Base-by-base conservation (phyloP, 352 stramenopile species). In the Phytophthora citrophthora region DNA sequence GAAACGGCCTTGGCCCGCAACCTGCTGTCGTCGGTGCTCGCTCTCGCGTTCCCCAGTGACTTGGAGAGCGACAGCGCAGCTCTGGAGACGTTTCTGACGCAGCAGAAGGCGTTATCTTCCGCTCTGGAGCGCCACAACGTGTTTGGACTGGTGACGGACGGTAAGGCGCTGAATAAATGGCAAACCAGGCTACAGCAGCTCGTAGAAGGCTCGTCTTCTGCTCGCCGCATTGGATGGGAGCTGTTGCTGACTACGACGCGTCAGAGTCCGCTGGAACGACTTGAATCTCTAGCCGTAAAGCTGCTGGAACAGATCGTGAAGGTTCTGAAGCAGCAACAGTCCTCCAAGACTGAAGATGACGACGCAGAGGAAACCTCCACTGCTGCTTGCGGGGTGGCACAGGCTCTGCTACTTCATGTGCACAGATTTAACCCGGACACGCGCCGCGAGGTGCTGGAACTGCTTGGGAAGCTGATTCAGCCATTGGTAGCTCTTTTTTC, bases 91-190 rank as follows among this genome's bases (percentile, higher is more conserved):
- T 93, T 93, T 61, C 32, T 86, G 29, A 61, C 59, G 48, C 83
- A 95, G 40, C 45, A 85, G 32, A 48, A 60, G 57, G 73, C 88
- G 69, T 56, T 95, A 15, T 57, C 61, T 38, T 46, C 61, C 7
- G 72, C 89, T 34, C 46, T 93, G 8, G 34, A 67, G 59, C 69
- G 89, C 24, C 85, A 91, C 60, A 87, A 91, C 51, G 83, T 95
- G 34, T 93, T 95, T 45, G 80, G 70, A 12, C 65, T 89, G 29
- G 82, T 93, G 43, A 75, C 62, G n/a, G 77, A 90, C 29, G 81
- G 85, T 64, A 92, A 92, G 47, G 87, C 85, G 50, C 69, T 91
- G 60, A 72, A 72, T 47, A 95, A 94, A 76, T 88, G 90, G 68
- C 79, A 90, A 29, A 71, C 61, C 46, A 76, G 70, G 50, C 59